These are phyloP conservation scores for Gaeumannomyces sp. DNA, from an alignment of 2,329 filamentous ascomycete species.

Conservation along the genomic window DNA sequence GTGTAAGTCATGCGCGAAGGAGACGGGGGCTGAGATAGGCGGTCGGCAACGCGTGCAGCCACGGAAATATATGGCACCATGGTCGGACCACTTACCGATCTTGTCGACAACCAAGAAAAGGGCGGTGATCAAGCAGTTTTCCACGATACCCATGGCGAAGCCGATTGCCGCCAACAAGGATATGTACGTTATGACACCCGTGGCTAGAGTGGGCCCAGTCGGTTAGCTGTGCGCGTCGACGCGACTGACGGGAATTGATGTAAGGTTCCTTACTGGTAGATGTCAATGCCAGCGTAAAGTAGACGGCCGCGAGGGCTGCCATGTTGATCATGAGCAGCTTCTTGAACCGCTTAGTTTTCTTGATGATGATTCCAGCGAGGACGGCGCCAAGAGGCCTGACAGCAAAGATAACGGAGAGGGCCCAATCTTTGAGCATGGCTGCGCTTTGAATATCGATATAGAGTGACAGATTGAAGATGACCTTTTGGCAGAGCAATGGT, in stretches of 20 bases:
- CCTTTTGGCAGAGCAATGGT: neutral
- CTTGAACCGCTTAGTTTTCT: neutral
- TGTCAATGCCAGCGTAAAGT: neutral
- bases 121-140: neutral
- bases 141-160: neutral
- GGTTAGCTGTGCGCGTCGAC: neutral
- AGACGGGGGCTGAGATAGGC: too few relatives aligned
- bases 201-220: neutral
- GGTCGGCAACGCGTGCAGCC: too few relatives aligned
- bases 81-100: too few relatives aligned
- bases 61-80: too few relatives aligned
- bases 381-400: neutral
- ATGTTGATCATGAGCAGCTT: neutral
- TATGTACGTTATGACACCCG: neutral
- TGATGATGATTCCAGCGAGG: neutral
- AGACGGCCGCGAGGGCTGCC: neutral
- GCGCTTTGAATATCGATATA: neutral
- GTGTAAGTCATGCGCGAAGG: too few relatives aligned
- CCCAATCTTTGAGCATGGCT: neutral
- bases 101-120: neutral
- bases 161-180: neutral
- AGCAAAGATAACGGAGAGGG: neutral
- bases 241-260: neutral
- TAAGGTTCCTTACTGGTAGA: neutral
- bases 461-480: conserved; percentile 3